Evolutionary conservation across 352 stramenopile species (phyloP), one percentile per base, ranked within the genome.

Genomic region (Thalassiosira sp.): DNA sequence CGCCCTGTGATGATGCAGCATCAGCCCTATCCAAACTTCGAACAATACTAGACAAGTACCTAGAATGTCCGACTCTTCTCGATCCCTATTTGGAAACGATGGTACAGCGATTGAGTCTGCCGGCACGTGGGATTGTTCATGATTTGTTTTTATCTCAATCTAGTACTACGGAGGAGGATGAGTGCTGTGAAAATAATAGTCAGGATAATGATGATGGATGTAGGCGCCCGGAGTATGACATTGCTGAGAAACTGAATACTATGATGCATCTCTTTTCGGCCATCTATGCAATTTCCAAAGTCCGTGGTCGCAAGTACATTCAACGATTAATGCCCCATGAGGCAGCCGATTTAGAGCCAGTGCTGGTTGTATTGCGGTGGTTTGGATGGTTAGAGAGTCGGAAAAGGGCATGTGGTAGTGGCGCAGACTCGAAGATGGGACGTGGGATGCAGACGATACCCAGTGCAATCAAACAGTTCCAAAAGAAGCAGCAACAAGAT

Each of bases 321-420:
- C 90, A 98, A 60, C 97, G 97, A 69, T 88, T 98, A 33, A 79
- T 99, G 42, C 95, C 97, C 2, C 96, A 99, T 76, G 94, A 98
- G 76, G 96, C 96, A 22, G 89, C 88, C 40, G 94, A 99, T 89
- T 94, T 99, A 61, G 96, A 99, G 85, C 94, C 96, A 8, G 95
- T 96, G 28, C 88, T 98, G 57, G 49, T 76, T 20, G 73, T 82
- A 49, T 54, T 94, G 48, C 51, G 70, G 28, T 88, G 58, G 61
- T 81, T 84, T 65, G 73, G 76, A 33, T 77, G 60, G 56, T 33
- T 82, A 22, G 65, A 79, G 24, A 68, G 54, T 49, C 22, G 37
- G 52, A 56, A 68, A 16, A 45, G 57, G n/a, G 25, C 15, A 46
- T 18, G 16, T n/a, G 27, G 49, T 13, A 18, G 24, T 13, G 40